phyloP scores from a whole-genome alignment of 345 rosid species.

The Populus davidiana region DNA sequence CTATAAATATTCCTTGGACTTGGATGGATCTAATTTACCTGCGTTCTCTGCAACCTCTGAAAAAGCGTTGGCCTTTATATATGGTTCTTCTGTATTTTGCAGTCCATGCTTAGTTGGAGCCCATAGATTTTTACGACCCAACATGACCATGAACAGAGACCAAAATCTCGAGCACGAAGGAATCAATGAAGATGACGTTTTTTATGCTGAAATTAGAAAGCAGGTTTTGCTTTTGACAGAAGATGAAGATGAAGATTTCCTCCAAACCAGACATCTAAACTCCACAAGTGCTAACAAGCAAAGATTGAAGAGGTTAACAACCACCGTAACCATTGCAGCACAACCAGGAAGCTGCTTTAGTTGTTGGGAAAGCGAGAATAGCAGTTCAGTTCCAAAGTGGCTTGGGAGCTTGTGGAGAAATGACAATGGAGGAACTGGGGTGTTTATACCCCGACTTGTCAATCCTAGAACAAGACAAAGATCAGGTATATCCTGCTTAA shows the following conservation, averaged over 20 bases:
- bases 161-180: neutral
- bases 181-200: conserved; percentile 15
- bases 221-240: conserved; percentile 32
- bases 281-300: neutral
- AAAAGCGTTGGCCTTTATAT: no score
- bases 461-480: neutral
- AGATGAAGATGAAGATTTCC: neutral
- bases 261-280: neutral
- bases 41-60: no score
- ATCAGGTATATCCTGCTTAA: no score
- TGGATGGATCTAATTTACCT: no score
- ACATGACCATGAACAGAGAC: neutral
- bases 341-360: neutral
- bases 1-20: no score
- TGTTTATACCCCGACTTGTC: conserved; percentile 25
- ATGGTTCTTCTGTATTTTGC: no score
- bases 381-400: conserved; percentile 3
- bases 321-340: neutral
- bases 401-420: conserved; percentile 12
- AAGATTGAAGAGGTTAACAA: neutral
- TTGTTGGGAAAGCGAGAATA: neutral
- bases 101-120: no score
- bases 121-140: neutral
- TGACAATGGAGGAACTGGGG: conserved; percentile 29
- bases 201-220: conserved; percentile 25